Evolutionary conservation across 2,329 filamentous ascomycete species (phyloP).

Genomic region (Leptographium flavum): DNA sequence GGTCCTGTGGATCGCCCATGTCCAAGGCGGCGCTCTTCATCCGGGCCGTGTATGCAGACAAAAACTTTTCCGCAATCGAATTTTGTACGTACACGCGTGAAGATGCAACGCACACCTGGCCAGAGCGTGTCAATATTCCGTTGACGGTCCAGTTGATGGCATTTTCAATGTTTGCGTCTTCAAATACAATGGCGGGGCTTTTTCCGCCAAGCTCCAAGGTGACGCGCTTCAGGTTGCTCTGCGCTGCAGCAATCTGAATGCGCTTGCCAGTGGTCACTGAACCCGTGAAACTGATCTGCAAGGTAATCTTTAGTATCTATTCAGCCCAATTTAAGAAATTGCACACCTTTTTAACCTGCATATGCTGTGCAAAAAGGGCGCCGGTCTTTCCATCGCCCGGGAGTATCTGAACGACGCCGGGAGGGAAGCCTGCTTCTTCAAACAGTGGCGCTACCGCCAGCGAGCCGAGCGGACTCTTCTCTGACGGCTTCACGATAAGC

Average conservation of each 20-base stretch:
- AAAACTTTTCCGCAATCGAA: conserved; percentile 43
- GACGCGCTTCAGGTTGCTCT: conserved; percentile 50
- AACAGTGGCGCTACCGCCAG: conserved; percentile 22
- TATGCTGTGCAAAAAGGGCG: conserved; percentile 11
- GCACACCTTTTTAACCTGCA: conserved; percentile 41
- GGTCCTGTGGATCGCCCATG: conserved; percentile 46
- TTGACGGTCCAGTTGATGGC: conserved; percentile 30
- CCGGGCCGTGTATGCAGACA: conserved; percentile 41
- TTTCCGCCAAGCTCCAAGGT: conserved; percentile 60
- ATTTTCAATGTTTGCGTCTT: conserved; percentile 46
- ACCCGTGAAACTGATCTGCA: conserved; percentile 56
- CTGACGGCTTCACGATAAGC: conserved; percentile 27
- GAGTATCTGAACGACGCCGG: conserved; percentile 27
- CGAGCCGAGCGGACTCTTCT: conserved; percentile 24
- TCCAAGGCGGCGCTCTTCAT: conserved; percentile 41
- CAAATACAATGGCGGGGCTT: conserved; percentile 47
- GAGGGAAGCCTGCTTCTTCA: conserved; percentile 26
- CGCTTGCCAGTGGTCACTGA: conserved; percentile 52
- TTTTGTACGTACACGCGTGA: conserved; percentile 55
- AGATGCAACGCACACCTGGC: conserved; percentile 62
- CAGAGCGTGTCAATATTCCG: conserved; percentile 52
- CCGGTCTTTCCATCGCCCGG: conserved; percentile 21
- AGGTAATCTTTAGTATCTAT: no score
- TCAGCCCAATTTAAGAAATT: no score
- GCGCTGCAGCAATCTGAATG: conserved; percentile 45